Conservation (phyloP, 768 basidiomycete species). For the Gloeostereum incarnatum region DNA sequence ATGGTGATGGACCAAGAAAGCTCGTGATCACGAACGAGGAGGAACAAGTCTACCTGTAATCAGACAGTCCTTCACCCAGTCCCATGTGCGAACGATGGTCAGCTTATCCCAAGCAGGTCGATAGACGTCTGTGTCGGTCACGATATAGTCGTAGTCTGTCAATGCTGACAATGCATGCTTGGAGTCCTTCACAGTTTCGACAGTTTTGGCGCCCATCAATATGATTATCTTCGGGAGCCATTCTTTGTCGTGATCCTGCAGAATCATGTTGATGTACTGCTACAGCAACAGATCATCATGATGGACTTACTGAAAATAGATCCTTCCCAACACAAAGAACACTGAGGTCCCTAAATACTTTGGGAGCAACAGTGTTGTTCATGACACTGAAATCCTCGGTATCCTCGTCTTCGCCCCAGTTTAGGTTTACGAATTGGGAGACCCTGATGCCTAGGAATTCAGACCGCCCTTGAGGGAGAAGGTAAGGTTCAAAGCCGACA, state of each 20-base stretch:
- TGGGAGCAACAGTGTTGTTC: conserved; percentile 44
- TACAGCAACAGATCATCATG: neutral
- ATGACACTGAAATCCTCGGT: conserved; percentile 55
- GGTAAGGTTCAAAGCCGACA: conserved; percentile 53
- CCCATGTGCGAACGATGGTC: conserved; percentile 33
- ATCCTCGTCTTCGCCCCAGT: conserved; percentile 38
- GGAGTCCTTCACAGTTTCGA: conserved; percentile 54
- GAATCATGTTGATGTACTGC: neutral
- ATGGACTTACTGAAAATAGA: conserved; percentile 30
- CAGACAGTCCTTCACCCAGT: conserved; percentile 75
- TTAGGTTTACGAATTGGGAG: conserved; percentile 37
- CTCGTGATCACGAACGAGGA: conserved; percentile 18
- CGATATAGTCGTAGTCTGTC: conserved; percentile 46
- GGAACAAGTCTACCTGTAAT: conserved; percentile 47
- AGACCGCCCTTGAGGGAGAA: conserved; percentile 54
- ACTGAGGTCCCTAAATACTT: conserved; percentile 42
- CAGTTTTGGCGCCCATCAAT: conserved; percentile 65
- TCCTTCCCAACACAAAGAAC: conserved; percentile 56
- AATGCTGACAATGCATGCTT: conserved; percentile 27
- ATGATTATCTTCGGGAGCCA: conserved; percentile 53
- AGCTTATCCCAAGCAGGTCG: conserved; percentile 17
- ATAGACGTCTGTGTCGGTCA: conserved; percentile 33
- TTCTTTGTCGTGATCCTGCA: neutral
- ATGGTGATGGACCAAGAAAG: neutral
- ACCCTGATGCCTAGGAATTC: conserved; percentile 20